A percentile compares a stretch with the other conserved stretches of the same genome.
Evolutionary conservation across 495 filamentous ascomycete genomes (phyloP).

Genomic region (Evansstolkia leycettana): DNA sequence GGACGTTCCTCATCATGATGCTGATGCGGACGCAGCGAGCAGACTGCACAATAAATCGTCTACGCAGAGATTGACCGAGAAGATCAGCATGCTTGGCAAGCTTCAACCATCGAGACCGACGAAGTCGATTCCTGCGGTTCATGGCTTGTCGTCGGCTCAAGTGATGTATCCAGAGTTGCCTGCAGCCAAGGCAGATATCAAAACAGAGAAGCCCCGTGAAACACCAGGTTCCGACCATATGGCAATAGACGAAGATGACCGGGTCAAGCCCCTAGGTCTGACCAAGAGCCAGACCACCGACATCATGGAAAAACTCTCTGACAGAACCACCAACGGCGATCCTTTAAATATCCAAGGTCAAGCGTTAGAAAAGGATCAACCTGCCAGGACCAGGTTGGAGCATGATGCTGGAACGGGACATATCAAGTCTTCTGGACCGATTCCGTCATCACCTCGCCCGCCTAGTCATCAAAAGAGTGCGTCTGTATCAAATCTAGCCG

Average conservation of each 20-base stretch:
- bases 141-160: conserved; percentile 22
- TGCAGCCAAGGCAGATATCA: conserved; percentile 23
- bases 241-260: conserved; percentile 64
- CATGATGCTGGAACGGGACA: conserved; percentile 14
- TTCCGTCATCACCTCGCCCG: conserved; percentile 35
- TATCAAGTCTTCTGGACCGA: conserved; percentile 33
- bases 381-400: not conserved
- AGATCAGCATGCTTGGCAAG: conserved; percentile 87
- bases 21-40: conserved; percentile 24
- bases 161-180: conserved; percentile 46
- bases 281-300: conserved; percentile 47
- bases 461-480: conserved; percentile 46
- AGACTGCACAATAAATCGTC: conserved; percentile 74
- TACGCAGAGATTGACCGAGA: conserved; percentile 81
- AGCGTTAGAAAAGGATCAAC: not conserved
- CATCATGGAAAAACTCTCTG: conserved; percentile 41
- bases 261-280: conserved; percentile 58
- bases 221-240: conserved; percentile 11
- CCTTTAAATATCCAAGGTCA: conserved; percentile 1
- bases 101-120: conserved; percentile 55
- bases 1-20: conserved; percentile 18
- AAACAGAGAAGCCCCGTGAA: conserved; percentile 17
- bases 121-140: conserved; percentile 51
- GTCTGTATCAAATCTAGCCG: conserved; percentile 47
- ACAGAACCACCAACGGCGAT: conserved; percentile 7